Evolutionary conservation across 2,329 filamentous ascomycete species (phyloP), one percentile per base, ranked within the genome.

Genomic region (Hypoxylon sp.): DNA sequence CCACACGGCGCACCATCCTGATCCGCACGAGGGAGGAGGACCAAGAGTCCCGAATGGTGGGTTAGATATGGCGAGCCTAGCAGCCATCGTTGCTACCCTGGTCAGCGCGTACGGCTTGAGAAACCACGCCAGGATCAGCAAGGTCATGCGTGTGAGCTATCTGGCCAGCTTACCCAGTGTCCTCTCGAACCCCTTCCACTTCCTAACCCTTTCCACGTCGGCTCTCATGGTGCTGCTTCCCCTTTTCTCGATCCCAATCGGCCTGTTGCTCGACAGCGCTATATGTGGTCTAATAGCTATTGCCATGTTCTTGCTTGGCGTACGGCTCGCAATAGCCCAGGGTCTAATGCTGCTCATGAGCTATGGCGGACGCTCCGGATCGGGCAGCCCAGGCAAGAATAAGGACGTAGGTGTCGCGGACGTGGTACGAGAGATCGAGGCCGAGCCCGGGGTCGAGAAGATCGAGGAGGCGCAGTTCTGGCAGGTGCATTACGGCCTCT

Each of bases 401-500:
- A 77, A 75, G 39, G 81, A 84, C 11, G 77, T 78, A 21, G 84
- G 87, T 3, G 89, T 96, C 1, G 84, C 88, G 2, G 89, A 90
- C 21, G 90, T 97, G n/a, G 84, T 97, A 73, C 87, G 88, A 60
- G 93, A 97, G 77, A 94, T 99, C 54, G 90, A 94, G 77, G 86
- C 89, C 1, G 94, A 97, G 73, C 88, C 91, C 1, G 86, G 87
- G 59, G 89, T 98, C 25, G 86, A 87, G 46, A 86, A 86, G 1
- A 89, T 99, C 48, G 93, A 97, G 62, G 94, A 97, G 74, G 95
- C 94, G 1, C 90, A 94, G 76, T 97, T 99, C 79, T 99, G 96
- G 96, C 96, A 99, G 81, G 96, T 97, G 12, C 96, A 99, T 79
- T 97, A 98, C 77, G 94, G 95, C 1, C 84, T 98, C 41, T 97